A percentile compares a stretch with the other conserved stretches of the same genome.
phyloP scores from a whole-genome alignment of 768 basidiomycete species.

The Crepidotus variabilis region DNA sequence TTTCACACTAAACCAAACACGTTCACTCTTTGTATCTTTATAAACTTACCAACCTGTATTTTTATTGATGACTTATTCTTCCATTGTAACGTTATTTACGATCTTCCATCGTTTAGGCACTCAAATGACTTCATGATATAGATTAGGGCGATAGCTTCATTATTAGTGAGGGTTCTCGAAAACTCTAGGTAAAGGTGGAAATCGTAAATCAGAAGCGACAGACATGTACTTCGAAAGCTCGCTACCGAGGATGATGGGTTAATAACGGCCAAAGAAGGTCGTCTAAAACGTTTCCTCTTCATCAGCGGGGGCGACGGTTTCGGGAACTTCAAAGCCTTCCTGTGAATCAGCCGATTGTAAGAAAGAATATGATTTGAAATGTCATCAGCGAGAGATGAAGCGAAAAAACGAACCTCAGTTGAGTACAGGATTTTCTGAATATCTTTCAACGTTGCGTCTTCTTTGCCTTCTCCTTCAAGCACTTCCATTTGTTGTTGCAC shows the following conservation, averaged over 20 bases:
- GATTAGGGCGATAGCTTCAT: background rate
- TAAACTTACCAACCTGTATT: background rate
- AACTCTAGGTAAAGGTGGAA: background rate
- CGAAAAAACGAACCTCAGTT: slow-evolving; percentile 70
- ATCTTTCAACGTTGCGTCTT: slow-evolving; percentile 60
- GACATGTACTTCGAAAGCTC: background rate
- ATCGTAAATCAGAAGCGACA: background rate
- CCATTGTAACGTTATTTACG: background rate
- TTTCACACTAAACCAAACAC: background rate
- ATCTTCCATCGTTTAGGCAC: background rate
- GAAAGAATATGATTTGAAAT: background rate
- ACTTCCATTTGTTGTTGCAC: slow-evolving; percentile 76
- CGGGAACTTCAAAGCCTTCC: slow-evolving; percentile 95
- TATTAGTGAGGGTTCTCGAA: background rate
- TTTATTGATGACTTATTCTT: too few relatives aligned
- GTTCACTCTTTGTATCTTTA: background rate
- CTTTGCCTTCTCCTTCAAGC: slow-evolving; percentile 51
- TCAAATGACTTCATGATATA: background rate
- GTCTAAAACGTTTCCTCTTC: slow-evolving; percentile 50
- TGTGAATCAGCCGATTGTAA: slow-evolving; percentile 22
- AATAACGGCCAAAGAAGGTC: background rate
- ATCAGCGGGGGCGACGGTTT: slow-evolving; percentile 47
- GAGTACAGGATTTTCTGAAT: slow-evolving; percentile 94
- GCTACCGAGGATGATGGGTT: background rate
- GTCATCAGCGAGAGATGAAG: background rate